phyloP scores from a whole-genome alignment of 225 moss, liverwort and hornwort species.

The Polytrichum formosum region DNA sequence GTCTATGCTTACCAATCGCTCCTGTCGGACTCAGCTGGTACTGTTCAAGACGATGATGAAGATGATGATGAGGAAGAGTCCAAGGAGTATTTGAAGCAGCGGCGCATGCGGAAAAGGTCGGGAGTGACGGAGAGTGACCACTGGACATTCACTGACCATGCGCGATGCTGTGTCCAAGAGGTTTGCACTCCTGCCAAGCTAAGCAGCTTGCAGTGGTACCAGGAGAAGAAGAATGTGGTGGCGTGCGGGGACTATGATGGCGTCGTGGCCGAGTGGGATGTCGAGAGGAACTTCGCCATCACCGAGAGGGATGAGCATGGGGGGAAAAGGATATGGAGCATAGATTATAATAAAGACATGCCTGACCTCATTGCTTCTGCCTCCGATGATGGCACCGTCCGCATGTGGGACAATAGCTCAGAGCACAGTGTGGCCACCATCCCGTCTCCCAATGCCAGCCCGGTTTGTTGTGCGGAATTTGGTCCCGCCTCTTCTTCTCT shows the following conservation, averaged over 20 bases:
- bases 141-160: slow-evolving; percentile 37
- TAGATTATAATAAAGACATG: slow-evolving; percentile 69
- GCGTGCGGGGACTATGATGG: slow-evolving; percentile 95
- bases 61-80: slow-evolving; percentile 28
- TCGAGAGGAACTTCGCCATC: slow-evolving; percentile 54
- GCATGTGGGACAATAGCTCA: slow-evolving; percentile 62
- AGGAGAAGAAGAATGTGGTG: slow-evolving; percentile 57
- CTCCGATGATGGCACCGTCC: slow-evolving; percentile 65
- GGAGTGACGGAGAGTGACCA: neutral
- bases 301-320: slow-evolving; percentile 83
- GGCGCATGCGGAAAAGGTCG: slow-evolving; percentile 33
- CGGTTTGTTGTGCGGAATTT: slow-evolving; percentile 80
- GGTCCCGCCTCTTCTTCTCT: slow-evolving; percentile 58
- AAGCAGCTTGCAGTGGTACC: slow-evolving; percentile 79
- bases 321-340: slow-evolving; percentile 79
- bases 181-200: slow-evolving; percentile 91
- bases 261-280: slow-evolving; percentile 76
- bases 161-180: slow-evolving; percentile 47
- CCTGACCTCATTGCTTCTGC: slow-evolving; percentile 71
- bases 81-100: slow-evolving; percentile 23
- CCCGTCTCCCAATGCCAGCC: slow-evolving; percentile 35
- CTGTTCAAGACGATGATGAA: slow-evolving; percentile 37
- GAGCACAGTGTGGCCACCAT: slow-evolving; percentile 55
- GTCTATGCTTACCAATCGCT: slow-evolving; percentile 51
- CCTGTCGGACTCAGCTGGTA: slow-evolving; percentile 15